Conservation (phyloP, 2,329 filamentous ascomycete genomes). For the Apiospora aurea region DNA sequence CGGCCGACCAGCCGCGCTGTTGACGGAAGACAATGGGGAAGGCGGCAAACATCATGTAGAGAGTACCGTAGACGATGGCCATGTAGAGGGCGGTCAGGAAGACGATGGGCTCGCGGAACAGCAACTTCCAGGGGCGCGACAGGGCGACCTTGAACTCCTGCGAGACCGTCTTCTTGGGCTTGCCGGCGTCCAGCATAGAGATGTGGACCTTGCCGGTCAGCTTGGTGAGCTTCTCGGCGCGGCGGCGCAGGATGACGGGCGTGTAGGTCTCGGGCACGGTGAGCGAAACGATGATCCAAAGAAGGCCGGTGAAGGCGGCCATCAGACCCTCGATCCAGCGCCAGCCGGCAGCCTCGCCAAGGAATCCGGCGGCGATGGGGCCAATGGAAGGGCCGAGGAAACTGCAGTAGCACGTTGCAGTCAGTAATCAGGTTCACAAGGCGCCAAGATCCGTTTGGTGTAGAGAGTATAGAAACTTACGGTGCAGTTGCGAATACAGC, state of each 20-base stretch:
- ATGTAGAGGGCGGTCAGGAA: slow-evolving; percentile 70
- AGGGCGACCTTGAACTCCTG: slow-evolving; percentile 65
- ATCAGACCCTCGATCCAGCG: slow-evolving; percentile 74
- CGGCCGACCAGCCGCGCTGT: slow-evolving; percentile 63
- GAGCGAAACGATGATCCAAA: slow-evolving; percentile 62
- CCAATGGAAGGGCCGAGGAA: slow-evolving; percentile 70
- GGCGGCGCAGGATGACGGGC: slow-evolving; percentile 61
- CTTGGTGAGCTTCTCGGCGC: slow-evolving; percentile 58
- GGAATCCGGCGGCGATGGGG: slow-evolving; percentile 72
- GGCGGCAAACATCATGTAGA: slow-evolving; percentile 67
- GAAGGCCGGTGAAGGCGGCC: slow-evolving; percentile 66
- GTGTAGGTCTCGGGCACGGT: slow-evolving; percentile 68
- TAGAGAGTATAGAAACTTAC: slow-evolving; percentile 21
- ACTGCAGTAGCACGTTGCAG: slow-evolving; percentile 47
- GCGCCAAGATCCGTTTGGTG: not conserved
- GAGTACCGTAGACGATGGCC: slow-evolving; percentile 64
- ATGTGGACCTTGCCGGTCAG: slow-evolving; percentile 63
- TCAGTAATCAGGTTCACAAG: not conserved
- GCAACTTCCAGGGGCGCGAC: slow-evolving; percentile 70
- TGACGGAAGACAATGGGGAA: slow-evolving; percentile 72
- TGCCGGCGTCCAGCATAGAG: slow-evolving; percentile 55
- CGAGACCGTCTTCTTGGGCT: slow-evolving; percentile 51
- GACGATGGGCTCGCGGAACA: slow-evolving; percentile 76
- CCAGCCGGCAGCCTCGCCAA: slow-evolving; percentile 70
- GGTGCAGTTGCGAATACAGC: slow-evolving; percentile 65